phyloP scores from a whole-genome alignment of 129 eudicot species.

The Pulicaria dysenterica region DNA sequence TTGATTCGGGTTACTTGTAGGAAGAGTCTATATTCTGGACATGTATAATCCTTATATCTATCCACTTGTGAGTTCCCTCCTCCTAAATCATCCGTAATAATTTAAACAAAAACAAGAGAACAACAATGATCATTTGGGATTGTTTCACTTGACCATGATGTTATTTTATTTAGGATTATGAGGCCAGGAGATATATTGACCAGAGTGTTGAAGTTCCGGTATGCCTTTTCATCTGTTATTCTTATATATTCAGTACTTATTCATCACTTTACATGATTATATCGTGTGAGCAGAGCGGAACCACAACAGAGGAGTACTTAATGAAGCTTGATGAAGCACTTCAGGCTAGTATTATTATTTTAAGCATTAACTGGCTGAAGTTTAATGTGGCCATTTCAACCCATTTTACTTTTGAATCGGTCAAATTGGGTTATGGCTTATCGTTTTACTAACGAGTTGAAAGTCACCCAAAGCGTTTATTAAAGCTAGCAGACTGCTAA shows the following conservation, averaged over 20 bases:
- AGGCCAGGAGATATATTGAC: conserved; percentile 68
- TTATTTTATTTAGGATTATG: conserved; percentile 58
- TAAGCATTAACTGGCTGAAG: not conserved
- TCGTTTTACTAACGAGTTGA: no score
- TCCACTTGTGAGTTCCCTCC: conserved; percentile 69
- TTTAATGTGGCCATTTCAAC: no score
- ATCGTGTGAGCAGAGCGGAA: conserved; percentile 63
- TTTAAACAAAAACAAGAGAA: not conserved
- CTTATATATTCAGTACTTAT: not conserved
- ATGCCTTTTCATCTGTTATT: conserved; percentile 23
- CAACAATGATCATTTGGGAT: not conserved
- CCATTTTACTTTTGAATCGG: no score
- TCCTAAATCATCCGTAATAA: conserved; percentile 5
- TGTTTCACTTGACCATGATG: not conserved
- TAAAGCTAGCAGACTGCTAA: no score
- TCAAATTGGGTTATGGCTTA: no score
- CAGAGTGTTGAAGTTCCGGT: conserved; percentile 90
- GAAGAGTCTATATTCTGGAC: conserved; percentile 88
- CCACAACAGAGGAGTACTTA: conserved; percentile 70
- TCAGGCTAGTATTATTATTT: conserved; percentile 38
- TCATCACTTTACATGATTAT: not conserved
- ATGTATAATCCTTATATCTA: conserved; percentile 89
- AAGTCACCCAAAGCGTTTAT: no score
- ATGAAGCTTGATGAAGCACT: conserved; percentile 73
- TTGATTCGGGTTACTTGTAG: conserved; percentile 41